phyloP scores from a whole-genome alignment of 1,139 yeast species.

The Blastobotrys raffinosifermentans region DNA sequence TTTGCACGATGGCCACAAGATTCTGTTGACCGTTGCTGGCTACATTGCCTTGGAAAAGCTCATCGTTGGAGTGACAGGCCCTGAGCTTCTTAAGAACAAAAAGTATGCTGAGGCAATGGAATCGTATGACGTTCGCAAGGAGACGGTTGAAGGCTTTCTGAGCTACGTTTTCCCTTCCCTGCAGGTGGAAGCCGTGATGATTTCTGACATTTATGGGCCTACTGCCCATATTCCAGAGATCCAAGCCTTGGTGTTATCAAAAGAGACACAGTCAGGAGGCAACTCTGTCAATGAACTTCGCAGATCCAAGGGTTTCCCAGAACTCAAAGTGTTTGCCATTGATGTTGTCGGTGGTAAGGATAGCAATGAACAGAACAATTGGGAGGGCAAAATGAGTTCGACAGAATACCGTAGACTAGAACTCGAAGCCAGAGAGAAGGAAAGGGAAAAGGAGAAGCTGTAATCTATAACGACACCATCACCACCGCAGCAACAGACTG shows the following conservation, averaged over 20 bases:
- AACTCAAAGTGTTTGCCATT: conserved; percentile 53
- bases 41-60: conserved; percentile 51
- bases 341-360: conserved; percentile 54
- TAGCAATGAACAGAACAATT: conserved; percentile 45
- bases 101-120: conserved; percentile 65
- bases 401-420: conserved; percentile 46
- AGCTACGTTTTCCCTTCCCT: conserved; percentile 42
- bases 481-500: too few species aligned
- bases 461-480: too few species aligned
- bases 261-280: conserved; percentile 77
- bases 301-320: conserved; percentile 46
- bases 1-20: conserved; percentile 91
- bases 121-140: conserved; percentile 47
- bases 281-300: conserved; percentile 62
- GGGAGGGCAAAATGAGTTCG: conserved; percentile 77
- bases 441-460: too few species aligned
- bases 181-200: conserved; percentile 45
- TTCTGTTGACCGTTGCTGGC: conserved; percentile 66
- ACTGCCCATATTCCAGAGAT: conserved; percentile 74
- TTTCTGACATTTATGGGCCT: conserved; percentile 90
- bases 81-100: conserved; percentile 67
- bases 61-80: conserved; percentile 82
- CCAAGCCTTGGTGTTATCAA: conserved; percentile 72
- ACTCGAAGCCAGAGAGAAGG: conserved; percentile 20
- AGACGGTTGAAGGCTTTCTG: conserved; percentile 45